Percentiles rank a stretch among this genome's conserved stretches.
Evolutionary conservation across 2,329 filamentous ascomycete species (phyloP).

Genomic region (Cytospora schulzeri): DNA sequence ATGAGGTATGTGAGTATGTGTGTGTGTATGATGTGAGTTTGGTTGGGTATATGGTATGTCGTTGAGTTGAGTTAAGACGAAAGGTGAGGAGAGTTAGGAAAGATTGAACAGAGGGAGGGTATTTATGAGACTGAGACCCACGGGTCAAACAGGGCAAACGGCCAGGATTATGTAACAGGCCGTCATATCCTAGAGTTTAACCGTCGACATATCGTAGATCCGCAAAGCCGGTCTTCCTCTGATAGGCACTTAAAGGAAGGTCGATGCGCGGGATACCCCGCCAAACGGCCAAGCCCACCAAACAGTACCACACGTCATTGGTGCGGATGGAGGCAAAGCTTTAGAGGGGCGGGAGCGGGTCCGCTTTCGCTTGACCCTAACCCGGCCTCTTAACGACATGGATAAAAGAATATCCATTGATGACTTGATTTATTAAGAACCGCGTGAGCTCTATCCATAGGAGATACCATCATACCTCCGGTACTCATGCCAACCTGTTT

Average conservation of each 20-base stretch:
- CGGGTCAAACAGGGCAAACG: neutral
- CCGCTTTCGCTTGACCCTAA: neutral
- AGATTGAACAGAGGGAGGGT: neutral
- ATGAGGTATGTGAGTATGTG: too few species aligned
- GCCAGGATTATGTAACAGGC: conserved; percentile 3
- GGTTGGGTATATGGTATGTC: neutral
- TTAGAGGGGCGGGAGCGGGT: neutral
- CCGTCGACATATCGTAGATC: conserved; percentile 7
- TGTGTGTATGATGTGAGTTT: neutral
- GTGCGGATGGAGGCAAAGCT: neutral
- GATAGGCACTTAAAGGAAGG: neutral
- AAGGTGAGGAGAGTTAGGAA: neutral
- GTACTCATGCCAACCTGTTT: too few species aligned
- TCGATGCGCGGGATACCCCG: conserved; percentile 1
- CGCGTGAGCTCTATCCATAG: too few species aligned
- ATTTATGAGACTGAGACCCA: conserved; percentile 8
- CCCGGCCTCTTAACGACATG: neutral
- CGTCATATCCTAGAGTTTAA: neutral
- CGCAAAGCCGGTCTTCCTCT: conserved; percentile 13
- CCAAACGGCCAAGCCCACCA: neutral
- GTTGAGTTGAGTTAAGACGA: neutral
- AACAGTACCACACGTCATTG: neutral
- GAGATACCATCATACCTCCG: too few species aligned
- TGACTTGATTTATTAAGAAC: neutral
- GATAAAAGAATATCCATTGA: neutral